Percentiles rank a stretch among this genome's conserved stretches.
Conservation (phyloP, 345 rosid species). For the Adansonia digitata region DNA sequence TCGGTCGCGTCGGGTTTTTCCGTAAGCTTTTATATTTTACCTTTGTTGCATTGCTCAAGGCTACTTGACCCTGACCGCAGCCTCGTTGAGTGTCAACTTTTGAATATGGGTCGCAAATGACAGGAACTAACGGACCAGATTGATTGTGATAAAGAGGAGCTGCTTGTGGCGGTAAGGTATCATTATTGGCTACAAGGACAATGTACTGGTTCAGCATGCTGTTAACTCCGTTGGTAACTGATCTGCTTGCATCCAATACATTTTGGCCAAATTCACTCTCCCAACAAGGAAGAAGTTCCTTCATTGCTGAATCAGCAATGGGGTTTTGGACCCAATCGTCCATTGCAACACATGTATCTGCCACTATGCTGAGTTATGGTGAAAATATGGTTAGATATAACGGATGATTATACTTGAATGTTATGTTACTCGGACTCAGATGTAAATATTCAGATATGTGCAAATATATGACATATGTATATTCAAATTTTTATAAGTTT, state of each 20-base stretch:
- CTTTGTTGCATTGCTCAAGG: slow-evolving; percentile 46
- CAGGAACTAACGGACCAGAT: slow-evolving; percentile 63
- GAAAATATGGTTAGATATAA: background rate
- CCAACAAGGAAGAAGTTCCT: slow-evolving; percentile 62
- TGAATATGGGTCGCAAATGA: slow-evolving; percentile 49
- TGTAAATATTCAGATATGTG: too few species aligned
- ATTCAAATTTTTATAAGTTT: too few species aligned
- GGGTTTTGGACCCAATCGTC: slow-evolving; percentile 73
- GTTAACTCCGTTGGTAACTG: slow-evolving; percentile 36
- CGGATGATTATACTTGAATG: too few species aligned
- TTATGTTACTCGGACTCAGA: too few species aligned
- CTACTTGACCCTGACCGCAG: slow-evolving; percentile 35
- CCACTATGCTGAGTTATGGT: slow-evolving; percentile 37
- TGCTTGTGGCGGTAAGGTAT: slow-evolving; percentile 31
- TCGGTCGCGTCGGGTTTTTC: too few species aligned
- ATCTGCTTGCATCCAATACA: slow-evolving; percentile 36
- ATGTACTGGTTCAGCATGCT: slow-evolving; percentile 39
- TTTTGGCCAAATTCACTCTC: slow-evolving; percentile 50
- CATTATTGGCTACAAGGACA: slow-evolving; percentile 41
- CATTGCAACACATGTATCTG: slow-evolving; percentile 74
- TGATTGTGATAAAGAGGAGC: slow-evolving; percentile 53
- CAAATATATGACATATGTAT: too few species aligned
- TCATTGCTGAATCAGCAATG: slow-evolving; percentile 55
- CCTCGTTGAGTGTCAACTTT: slow-evolving; percentile 26
- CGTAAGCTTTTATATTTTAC: slow-evolving; percentile 22